Evolutionary conservation across 768 basidiomycete species (phyloP), one percentile per base, ranked within the genome.

Genomic region (Brasilioporus rufonigricans): DNA sequence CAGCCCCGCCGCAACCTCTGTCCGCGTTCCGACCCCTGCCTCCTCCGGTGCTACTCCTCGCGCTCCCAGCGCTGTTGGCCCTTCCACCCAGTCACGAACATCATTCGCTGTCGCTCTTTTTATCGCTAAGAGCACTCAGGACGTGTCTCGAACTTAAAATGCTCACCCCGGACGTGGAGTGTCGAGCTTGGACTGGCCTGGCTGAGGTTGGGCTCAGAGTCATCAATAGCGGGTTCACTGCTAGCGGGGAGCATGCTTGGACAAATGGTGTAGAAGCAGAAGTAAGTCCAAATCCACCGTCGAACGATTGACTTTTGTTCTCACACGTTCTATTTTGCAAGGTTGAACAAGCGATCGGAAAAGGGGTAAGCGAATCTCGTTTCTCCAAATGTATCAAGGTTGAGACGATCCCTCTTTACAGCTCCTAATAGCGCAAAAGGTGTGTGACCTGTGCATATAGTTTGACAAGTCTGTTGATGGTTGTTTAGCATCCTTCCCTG

Each of bases 131-230:
- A 43, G 81, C 89, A 0, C 64, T 90, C 11, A 71, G 80, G 41
- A 78, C 75, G 59, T 87, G 85, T 65, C 74, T 89, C 13, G 60
- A 70, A 0, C 58, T 83, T 0, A 72, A 74, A 3, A 73, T 76
- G 13, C 72, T 90, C 1, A 78, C 82, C 6, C 76, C 78, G 6
- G 78, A 80, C 48, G 66, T 84, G 10, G 88, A 90, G 61, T 90
- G 87, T 63, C 74, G 83, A 9, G 87, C 87, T 1, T 89, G 85
- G 82, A 83, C 83, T 1, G 79, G 80, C 11, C 60, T 91, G 0
- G 88, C 83, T 0, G 89, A 91, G 67, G 61, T 88, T 2, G 89
- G 87, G 4, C 76, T 90, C 64, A 74, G 74, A 55, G 76, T 82
- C 41, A 76, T 82, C 45, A 66, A 70, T 16, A 76, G 80, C 21